These are phyloP conservation scores for Fusarium concolor DNA, from an alignment of 2,329 filamentous ascomycete genomes.

Conservation along the genomic window DNA sequence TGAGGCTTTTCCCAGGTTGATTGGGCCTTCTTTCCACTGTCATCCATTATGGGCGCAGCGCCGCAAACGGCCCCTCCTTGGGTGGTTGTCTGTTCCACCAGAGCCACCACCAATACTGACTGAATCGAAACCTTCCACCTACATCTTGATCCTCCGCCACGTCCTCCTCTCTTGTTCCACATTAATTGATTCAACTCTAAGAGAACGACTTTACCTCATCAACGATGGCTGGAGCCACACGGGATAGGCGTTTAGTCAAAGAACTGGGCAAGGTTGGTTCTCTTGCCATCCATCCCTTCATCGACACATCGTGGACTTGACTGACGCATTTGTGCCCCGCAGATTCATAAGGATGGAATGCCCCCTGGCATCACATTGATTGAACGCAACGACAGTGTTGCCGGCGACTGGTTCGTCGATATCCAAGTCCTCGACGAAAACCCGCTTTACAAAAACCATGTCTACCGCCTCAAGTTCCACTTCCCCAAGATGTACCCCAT, in stretches of 20 bases:
- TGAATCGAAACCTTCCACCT: slow-evolving; percentile 24
- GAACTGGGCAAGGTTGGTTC: slow-evolving; percentile 66
- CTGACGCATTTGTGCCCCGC: slow-evolving; percentile 36
- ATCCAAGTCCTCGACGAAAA: slow-evolving; percentile 91
- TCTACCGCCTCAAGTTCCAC: slow-evolving; percentile 86
- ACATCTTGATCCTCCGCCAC: slow-evolving; percentile 25
- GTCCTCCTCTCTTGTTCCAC: not conserved
- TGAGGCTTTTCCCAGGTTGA: slow-evolving; percentile 16
- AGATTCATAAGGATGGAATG: slow-evolving; percentile 67
- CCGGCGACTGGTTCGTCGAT: slow-evolving; percentile 86
- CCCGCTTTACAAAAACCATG: slow-evolving; percentile 84
- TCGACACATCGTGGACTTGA: slow-evolving; percentile 7
- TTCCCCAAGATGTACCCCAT: slow-evolving; percentile 91
- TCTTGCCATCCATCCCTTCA: not conserved
- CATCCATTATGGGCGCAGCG: slow-evolving; percentile 21
- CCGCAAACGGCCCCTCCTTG: slow-evolving; percentile 41
- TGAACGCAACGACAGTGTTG: slow-evolving; percentile 80
- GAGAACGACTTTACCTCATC: slow-evolving; percentile 12
- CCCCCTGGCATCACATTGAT: slow-evolving; percentile 82
- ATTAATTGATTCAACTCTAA: not conserved
- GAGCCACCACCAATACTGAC: slow-evolving; percentile 29
- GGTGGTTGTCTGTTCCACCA: slow-evolving; percentile 31
- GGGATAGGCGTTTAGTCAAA: slow-evolving; percentile 68
- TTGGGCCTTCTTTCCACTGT: not conserved
- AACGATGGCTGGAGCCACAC: slow-evolving; percentile 59